These are phyloP conservation scores for Sungouiozyma intestinalis DNA, from an alignment of 805 yeast genomes.

Conservation along the genomic window DNA sequence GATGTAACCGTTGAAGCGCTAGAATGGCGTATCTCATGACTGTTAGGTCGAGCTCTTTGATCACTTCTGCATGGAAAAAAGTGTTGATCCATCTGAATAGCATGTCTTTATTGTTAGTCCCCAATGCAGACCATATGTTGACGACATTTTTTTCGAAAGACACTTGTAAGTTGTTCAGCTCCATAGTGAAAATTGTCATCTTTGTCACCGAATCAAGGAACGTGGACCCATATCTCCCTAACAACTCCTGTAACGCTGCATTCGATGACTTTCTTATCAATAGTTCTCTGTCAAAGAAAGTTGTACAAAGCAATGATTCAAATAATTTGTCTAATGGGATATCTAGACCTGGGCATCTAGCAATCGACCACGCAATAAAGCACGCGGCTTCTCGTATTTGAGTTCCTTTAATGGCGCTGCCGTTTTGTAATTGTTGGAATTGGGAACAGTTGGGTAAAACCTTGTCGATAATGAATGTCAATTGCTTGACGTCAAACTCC, in stretches of 20 bases:
- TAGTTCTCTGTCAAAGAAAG: constrained; percentile 65
- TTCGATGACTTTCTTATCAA: constrained; percentile 70
- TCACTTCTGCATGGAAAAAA: background rate
- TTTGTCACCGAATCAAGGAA: constrained; percentile 24
- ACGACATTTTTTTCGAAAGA: constrained; percentile 33
- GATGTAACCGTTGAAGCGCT: background rate
- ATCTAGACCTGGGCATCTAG: constrained; percentile 27
- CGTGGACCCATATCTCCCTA: constrained; percentile 50
- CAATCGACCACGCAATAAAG: constrained; percentile 72
- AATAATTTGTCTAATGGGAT: constrained; percentile 22
- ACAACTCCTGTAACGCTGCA: constrained; percentile 77
- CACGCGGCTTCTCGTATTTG: constrained; percentile 80
- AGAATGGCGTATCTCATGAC: background rate
- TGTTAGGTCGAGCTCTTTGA: background rate
- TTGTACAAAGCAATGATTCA: constrained; percentile 34
- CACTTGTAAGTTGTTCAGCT: constrained; percentile 39
- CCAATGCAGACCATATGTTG: constrained; percentile 15
- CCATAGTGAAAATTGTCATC: constrained; percentile 45
- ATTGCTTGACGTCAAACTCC: constrained; percentile 6
- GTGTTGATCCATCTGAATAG: background rate
- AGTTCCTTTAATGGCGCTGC: constrained; percentile 42
- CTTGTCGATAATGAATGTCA: constrained; percentile 1
- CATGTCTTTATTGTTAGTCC: constrained; percentile 5
- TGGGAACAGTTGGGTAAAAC: constrained; percentile 40
- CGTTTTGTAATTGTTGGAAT: constrained; percentile 46